Conservation (phyloP, 2,329 filamentous ascomycete species). For the Lecanicillium sp. region DNA sequence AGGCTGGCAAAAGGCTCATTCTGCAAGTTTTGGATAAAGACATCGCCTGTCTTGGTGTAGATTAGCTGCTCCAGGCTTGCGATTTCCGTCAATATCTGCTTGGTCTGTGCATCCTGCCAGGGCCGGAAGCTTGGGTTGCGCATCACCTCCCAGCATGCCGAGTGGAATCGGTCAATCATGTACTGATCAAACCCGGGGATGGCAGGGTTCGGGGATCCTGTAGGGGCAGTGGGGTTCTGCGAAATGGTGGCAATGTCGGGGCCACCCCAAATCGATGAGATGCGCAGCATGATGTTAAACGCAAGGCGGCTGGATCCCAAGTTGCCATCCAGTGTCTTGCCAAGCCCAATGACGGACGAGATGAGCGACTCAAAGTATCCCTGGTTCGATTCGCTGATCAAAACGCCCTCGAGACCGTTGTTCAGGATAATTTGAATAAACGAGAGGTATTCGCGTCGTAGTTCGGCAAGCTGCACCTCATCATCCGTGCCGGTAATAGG, state of each 20-base stretch:
- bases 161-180: constrained; percentile 81
- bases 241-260: constrained; percentile 60
- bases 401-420: constrained; percentile 79
- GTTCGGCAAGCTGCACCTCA: constrained; percentile 85
- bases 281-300: constrained; percentile 72
- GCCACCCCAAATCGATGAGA: constrained; percentile 86
- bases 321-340: constrained; percentile 63
- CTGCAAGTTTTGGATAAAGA: constrained; percentile 65
- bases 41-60: constrained; percentile 78
- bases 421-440: constrained; percentile 86
- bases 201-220: constrained; percentile 41
- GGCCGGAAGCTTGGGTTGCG: constrained; percentile 71
- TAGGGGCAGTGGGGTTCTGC: constrained; percentile 40
- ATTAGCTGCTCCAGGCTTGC: constrained; percentile 81
- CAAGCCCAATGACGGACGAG: constrained; percentile 74
- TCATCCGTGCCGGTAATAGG: constrained; percentile 88
- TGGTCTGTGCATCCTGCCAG: constrained; percentile 74
- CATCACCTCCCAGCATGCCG: constrained; percentile 83
- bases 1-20: constrained; percentile 55
- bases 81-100: constrained; percentile 81
- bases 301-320: constrained; percentile 59
- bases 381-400: constrained; percentile 87
- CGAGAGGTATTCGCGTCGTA: constrained; percentile 89
- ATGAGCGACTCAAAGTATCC: constrained; percentile 83
- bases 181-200: constrained; percentile 90